Base-by-base conservation (phyloP, 495 filamentous ascomycete genomes). In the Penicillium paxilli region DNA sequence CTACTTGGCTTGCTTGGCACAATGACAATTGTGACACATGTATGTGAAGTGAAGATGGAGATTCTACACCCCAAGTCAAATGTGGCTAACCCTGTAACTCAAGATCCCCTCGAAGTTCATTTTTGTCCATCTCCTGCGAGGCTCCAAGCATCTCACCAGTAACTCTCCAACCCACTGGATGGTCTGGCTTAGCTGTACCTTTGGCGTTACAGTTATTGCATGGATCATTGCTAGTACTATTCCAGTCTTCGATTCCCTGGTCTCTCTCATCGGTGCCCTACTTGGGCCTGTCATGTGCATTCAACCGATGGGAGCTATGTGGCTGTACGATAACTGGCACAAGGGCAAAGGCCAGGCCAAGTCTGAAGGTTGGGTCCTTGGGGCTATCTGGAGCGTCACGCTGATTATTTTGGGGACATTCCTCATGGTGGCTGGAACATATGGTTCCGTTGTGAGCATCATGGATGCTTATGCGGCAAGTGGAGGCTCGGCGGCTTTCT, bases 221-320 rank as follows among this genome's bases (percentile, higher is more conserved):
- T 91, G 83, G 75, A 64, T 89, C 37, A 83, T 91, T 63, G 86
- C 87, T 21, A 82, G 85, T 58, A 80, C 82, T 9, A 87, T 91
- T 44, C 88, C 87, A 12, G 80, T 87, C 65, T 90, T 90, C 64
- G 76, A 79, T 54, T 75, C 76, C 33, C 69, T 90, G 35, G 71
- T 90, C 14, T 78, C 78, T 16, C 77, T 84, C 51, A 74, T 83
- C 35, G 84, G 84, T 16, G 77, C 84, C 2, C 65, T 88, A 25
- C 85, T 89, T 54, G 72, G 66, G 6, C 74, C 67, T 5, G 55
- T 71, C 17, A 67, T 72, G 67, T 74, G 51, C n/a, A 73, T 73
- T 62, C 75, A 75, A 51, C 73, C 73, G 8, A 75, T 75, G 72
- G 75, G 60, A 0, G 65, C 68, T 35, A 73, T 78, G 71, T 78